Evolutionary conservation across 176 grass and related monocot species (phyloP).

Genomic region (Metroxylon sagu): DNA sequence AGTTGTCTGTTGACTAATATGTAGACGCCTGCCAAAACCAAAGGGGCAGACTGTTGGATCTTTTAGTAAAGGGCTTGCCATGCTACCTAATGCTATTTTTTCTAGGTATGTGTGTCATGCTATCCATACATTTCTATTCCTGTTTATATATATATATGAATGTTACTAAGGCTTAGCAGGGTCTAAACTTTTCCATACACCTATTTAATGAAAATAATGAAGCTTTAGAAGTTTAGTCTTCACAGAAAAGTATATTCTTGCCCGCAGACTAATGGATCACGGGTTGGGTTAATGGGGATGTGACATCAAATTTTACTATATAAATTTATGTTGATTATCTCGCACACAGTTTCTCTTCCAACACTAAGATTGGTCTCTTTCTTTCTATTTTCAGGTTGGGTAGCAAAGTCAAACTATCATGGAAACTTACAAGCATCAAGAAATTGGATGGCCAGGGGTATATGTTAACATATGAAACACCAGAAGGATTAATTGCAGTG

Average conservation of each 20-base stretch:
- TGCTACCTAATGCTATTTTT: conserved; percentile 81
- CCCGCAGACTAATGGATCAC: too few relatives aligned
- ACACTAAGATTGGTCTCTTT: not conserved
- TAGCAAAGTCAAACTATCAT: conserved; percentile 81
- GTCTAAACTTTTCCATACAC: too few relatives aligned
- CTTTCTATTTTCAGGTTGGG: conserved; percentile 53
- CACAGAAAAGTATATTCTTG: too few relatives aligned
- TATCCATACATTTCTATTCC: too few relatives aligned
- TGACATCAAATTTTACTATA: too few relatives aligned
- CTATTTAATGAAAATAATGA: too few relatives aligned
- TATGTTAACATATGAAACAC: conserved; percentile 74
- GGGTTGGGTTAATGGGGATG: too few relatives aligned
- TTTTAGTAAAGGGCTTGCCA: conserved; percentile 78
- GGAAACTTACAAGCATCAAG: conserved; percentile 77
- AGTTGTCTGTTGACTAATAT: conserved; percentile 9
- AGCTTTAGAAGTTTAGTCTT: too few relatives aligned
- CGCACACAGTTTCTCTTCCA: too few relatives aligned
- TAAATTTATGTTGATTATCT: too few relatives aligned
- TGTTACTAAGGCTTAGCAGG: too few relatives aligned
- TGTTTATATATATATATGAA: too few relatives aligned
- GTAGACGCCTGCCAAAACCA: conserved; percentile 58
- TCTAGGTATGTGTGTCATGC: conserved; percentile 46
- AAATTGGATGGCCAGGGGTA: conserved; percentile 65
- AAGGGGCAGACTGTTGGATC: conserved; percentile 98
- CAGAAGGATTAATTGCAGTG: conserved; percentile 52